Percentiles rank a stretch among this genome's conserved stretches.
Conservation (phyloP, 495 filamentous ascomycete genomes). For the Rhizodiscina lignyota region DNA sequence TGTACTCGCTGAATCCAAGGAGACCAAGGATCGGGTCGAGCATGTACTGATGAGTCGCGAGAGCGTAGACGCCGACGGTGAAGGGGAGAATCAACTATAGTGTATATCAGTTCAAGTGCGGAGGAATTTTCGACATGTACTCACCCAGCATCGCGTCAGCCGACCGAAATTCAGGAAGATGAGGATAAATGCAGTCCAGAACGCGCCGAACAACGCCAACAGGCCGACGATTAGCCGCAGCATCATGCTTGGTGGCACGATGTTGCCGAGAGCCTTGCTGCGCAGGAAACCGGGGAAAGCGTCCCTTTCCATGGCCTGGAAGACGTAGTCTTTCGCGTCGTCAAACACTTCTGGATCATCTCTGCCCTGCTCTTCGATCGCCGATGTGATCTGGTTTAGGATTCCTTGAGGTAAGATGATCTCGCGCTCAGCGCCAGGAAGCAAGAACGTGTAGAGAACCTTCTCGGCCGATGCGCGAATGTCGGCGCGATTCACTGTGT, state of each 20-base stretch:
- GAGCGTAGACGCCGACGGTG: slow-evolving; percentile 70
- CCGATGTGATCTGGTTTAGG: slow-evolving; percentile 57
- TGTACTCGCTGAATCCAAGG: slow-evolving; percentile 85
- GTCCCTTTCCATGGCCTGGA: slow-evolving; percentile 98
- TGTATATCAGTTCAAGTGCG: slow-evolving; percentile 9
- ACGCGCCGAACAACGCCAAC: slow-evolving; percentile 70
- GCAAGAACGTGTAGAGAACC: slow-evolving; percentile 88
- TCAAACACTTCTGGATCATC: slow-evolving; percentile 97
- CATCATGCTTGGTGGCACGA: slow-evolving; percentile 76
- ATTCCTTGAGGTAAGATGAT: slow-evolving; percentile 83
- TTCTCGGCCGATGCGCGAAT: slow-evolving; percentile 89
- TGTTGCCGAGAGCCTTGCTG: slow-evolving; percentile 84
- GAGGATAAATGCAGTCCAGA: slow-evolving; percentile 85
- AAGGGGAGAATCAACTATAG: slow-evolving; percentile 80
- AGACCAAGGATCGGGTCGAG: slow-evolving; percentile 84
- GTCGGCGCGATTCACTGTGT: slow-evolving; percentile 71
- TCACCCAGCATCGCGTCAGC: slow-evolving; percentile 64
- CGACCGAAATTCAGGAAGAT: slow-evolving; percentile 75
- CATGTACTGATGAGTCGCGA: slow-evolving; percentile 83
- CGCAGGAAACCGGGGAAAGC: slow-evolving; percentile 93
- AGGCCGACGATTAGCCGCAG: slow-evolving; percentile 74
- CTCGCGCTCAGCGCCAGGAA: slow-evolving; percentile 85
- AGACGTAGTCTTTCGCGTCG: slow-evolving; percentile 94
- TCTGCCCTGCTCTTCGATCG: slow-evolving; percentile 74
- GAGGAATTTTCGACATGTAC: slow-evolving; percentile 14